Percentiles rank a stretch among this genome's conserved stretches.
These are phyloP conservation scores for Nitzschia putrida DNA, from an alignment of 108 stramenopile genomes.

Conservation along the genomic window DNA sequence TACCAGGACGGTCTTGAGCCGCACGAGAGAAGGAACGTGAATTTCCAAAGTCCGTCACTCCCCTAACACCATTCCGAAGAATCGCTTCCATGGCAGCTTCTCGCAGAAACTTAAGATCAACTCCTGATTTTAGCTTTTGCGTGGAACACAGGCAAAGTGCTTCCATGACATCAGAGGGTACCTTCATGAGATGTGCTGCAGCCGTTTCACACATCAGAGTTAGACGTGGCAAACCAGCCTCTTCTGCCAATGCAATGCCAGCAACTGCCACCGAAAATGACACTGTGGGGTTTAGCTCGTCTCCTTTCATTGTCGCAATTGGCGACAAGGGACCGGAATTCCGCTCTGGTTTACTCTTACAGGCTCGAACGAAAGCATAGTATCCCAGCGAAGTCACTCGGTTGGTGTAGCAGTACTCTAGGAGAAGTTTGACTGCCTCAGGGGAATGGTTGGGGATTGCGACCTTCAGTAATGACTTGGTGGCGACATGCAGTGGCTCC, in stretches of 20 bases:
- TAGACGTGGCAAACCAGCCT: slow-evolving; percentile 71
- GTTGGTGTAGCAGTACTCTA: slow-evolving; percentile 89
- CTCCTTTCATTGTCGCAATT: slow-evolving; percentile 9
- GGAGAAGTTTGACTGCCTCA: slow-evolving; percentile 80
- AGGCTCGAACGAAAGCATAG: slow-evolving; percentile 64
- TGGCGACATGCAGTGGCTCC: background rate
- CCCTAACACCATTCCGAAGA: slow-evolving; percentile 46
- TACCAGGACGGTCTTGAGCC: slow-evolving; percentile 45
- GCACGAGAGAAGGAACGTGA: slow-evolving; percentile 50
- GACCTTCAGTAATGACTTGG: slow-evolving; percentile 32
- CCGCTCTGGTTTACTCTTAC: slow-evolving; percentile 39
- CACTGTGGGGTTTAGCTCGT: slow-evolving; percentile 57
- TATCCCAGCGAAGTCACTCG: slow-evolving; percentile 70
- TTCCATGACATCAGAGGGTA: slow-evolving; percentile 57
- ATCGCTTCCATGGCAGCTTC: slow-evolving; percentile 73
- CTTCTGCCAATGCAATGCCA: slow-evolving; percentile 74
- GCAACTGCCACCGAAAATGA: slow-evolving; percentile 69
- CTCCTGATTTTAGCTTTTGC: slow-evolving; percentile 63
- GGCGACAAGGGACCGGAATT: slow-evolving; percentile 41
- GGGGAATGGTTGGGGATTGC: slow-evolving; percentile 64
- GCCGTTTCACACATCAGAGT: slow-evolving; percentile 88
- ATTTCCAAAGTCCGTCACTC: slow-evolving; percentile 49
- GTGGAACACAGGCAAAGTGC: slow-evolving; percentile 57
- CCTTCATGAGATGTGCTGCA: slow-evolving; percentile 60
- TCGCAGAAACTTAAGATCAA: slow-evolving; percentile 64